These are phyloP conservation scores for Panicum virgatum DNA, from an alignment of 202 grass and related monocot genomes.

Conservation along the genomic window DNA sequence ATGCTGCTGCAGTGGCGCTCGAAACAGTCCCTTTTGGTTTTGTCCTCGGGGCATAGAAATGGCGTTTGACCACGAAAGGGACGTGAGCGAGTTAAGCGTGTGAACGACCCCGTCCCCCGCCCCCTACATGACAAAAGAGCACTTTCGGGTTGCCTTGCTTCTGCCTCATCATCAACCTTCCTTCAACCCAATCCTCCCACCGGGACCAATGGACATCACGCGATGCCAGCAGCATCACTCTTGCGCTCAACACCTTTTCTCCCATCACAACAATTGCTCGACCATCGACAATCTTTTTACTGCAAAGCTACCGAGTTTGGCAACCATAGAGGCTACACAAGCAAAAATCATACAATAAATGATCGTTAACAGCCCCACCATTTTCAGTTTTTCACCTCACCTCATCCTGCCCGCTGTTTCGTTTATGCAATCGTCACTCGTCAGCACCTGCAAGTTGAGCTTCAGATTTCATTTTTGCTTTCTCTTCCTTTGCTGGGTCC, in stretches of 20 bases:
- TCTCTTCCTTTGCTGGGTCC: neutral
- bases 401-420: neutral
- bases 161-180: neutral
- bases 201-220: neutral
- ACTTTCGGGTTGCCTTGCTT: slow-evolving; percentile 16
- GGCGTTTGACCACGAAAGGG: neutral
- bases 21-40: too few relatives aligned
- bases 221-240: neutral
- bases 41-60: neutral
- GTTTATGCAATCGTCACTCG: too few relatives aligned
- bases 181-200: neutral
- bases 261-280: neutral
- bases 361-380: too few relatives aligned
- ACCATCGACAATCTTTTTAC: neutral
- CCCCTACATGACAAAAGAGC: slow-evolving; percentile 21
- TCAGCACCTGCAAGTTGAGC: neutral
- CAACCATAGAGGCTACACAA: too few relatives aligned
- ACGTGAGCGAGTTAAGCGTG: slow-evolving; percentile 11
- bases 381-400: too few relatives aligned
- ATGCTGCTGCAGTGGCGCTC: neutral
- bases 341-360: neutral
- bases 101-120: neutral
- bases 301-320: neutral
- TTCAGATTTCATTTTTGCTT: too few relatives aligned
- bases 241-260: neutral